Evolutionary conservation across 805 yeast genomes (phyloP).

Genomic region (Millerozyma miso): DNA sequence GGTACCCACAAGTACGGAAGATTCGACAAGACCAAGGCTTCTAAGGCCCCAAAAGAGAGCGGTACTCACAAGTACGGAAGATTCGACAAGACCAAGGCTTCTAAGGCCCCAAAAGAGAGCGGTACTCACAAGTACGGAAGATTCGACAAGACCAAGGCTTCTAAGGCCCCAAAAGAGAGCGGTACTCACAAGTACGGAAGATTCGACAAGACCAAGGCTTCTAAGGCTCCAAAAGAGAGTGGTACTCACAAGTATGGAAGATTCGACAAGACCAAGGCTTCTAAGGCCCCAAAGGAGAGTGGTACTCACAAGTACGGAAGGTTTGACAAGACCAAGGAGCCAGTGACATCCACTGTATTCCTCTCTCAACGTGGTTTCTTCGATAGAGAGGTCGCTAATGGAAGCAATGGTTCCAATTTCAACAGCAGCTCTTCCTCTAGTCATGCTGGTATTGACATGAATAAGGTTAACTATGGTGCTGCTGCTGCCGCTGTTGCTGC

Average conservation of each 20-base stretch:
- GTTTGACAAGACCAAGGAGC: conserved; percentile 30
- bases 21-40: conserved; percentile 43
- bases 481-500: conserved; percentile 49
- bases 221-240: conserved; percentile 10
- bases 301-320: conserved; percentile 30
- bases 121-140: conserved; percentile 33
- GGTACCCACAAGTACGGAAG: conserved; percentile 54
- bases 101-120: conserved; percentile 26
- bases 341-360: conserved; percentile 3
- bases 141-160: conserved; percentile 33
- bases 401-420: background rate
- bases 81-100: conserved; percentile 31
- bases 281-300: conserved; percentile 7
- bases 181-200: conserved; percentile 54
- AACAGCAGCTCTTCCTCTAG: conserved; percentile 6
- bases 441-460: conserved; percentile 15
- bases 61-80: conserved; percentile 30
- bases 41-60: conserved; percentile 7
- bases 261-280: conserved; percentile 33
- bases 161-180: conserved; percentile 10
- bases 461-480: conserved; percentile 24
- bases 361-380: background rate
- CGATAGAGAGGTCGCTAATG: conserved; percentile 14
- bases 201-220: conserved; percentile 45
- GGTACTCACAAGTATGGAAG: conserved; percentile 29